These are phyloP conservation scores for Aspergillus persii DNA, from an alignment of 2,329 filamentous ascomycete genomes.

Conservation along the genomic window DNA sequence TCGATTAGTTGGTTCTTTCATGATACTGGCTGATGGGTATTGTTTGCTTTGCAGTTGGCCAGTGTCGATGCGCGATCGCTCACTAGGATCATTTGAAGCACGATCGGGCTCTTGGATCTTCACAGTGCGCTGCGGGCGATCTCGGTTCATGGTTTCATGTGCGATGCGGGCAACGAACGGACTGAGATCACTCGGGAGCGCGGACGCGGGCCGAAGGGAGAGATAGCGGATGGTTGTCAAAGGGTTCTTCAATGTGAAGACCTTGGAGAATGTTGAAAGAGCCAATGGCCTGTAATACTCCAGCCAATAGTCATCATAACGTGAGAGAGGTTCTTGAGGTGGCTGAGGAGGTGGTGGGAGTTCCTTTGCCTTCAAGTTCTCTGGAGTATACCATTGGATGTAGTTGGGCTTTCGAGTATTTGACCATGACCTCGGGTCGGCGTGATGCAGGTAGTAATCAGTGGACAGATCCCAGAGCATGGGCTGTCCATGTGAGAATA, in stretches of 20 bases:
- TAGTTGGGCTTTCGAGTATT: slow-evolving; percentile 66
- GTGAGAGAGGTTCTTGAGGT: slow-evolving; percentile 40
- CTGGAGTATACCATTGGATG: slow-evolving; percentile 82
- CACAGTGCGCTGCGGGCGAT: slow-evolving; percentile 57
- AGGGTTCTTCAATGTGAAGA: slow-evolving; percentile 77
- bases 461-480: slow-evolving; percentile 96
- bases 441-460: slow-evolving; percentile 94
- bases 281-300: slow-evolving; percentile 92
- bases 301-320: slow-evolving; percentile 92
- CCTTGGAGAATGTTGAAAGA: slow-evolving; percentile 84
- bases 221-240: slow-evolving; percentile 83
- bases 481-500: slow-evolving; percentile 79
- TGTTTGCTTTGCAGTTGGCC: slow-evolving; percentile 3
- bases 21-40: slow-evolving; percentile 49
- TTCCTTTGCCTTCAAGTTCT: slow-evolving; percentile 63
- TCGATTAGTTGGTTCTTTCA: slow-evolving; percentile 51
- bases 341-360: slow-evolving; percentile 49
- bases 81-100: slow-evolving; percentile 44
- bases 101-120: slow-evolving; percentile 63
- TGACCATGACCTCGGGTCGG: slow-evolving; percentile 72
- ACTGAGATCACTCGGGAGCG: slow-evolving; percentile 76
- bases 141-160: slow-evolving; percentile 54
- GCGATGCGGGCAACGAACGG: slow-evolving; percentile 77
- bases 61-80: slow-evolving; percentile 23
- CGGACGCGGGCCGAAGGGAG: slow-evolving; percentile 65